These are phyloP conservation scores for Berberis thunbergii DNA, from an alignment of 164 flowering plant species.

Conservation along the genomic window DNA sequence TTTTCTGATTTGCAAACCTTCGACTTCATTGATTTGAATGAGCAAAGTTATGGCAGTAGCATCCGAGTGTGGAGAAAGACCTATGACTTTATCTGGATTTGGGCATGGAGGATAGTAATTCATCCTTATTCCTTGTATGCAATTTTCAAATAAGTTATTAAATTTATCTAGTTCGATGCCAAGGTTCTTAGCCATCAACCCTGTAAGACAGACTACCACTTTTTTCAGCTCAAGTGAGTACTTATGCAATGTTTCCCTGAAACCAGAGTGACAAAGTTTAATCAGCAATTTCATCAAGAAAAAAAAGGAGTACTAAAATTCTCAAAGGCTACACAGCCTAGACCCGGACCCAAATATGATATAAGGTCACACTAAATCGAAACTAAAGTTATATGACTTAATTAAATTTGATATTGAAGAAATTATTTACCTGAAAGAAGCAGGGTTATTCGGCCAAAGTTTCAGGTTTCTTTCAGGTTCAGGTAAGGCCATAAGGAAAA, in stretches of 20 bases:
- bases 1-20: not conserved
- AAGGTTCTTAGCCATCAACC: not conserved
- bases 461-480: slow-evolving; percentile 13
- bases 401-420: too few relatives aligned
- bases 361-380: too few relatives aligned
- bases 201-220: not conserved
- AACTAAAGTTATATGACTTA: too few relatives aligned
- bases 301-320: too few relatives aligned
- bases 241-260: not conserved
- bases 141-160: not conserved
- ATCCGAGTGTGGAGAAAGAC: slow-evolving; percentile 2
- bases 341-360: too few relatives aligned
- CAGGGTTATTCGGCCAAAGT: slow-evolving; percentile 32
- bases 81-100: not conserved
- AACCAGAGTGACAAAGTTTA: not conserved
- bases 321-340: too few relatives aligned
- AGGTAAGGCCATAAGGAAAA: slow-evolving; percentile 24
- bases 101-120: slow-evolving; percentile 2
- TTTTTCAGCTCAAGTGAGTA: not conserved
- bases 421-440: slow-evolving; percentile 27
- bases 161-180: not conserved
- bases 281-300: not conserved
- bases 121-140: not conserved
- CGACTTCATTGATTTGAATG: not conserved
- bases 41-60: not conserved